phyloP scores from a whole-genome alignment of 164 flowering plant species.

The Nelumbo lutea region DNA sequence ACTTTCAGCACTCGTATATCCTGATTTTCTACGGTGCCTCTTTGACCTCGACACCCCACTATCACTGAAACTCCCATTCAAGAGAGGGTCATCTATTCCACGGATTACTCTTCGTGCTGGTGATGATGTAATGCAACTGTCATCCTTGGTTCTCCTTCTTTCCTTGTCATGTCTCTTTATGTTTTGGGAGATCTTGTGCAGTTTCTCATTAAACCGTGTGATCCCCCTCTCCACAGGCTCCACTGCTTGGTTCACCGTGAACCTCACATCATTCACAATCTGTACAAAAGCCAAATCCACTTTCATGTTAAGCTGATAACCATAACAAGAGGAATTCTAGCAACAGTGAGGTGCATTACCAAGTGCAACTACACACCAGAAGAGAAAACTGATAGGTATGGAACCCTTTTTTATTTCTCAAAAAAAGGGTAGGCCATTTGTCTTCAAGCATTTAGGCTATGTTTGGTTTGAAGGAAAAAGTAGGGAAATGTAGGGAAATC shows the following conservation, averaged over 20 bases:
- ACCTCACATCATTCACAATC: slow-evolving; percentile 93
- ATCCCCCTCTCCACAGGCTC: slow-evolving; percentile 92
- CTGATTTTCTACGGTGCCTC: slow-evolving; percentile 65
- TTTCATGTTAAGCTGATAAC: background rate
- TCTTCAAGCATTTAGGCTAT: too few relatives aligned
- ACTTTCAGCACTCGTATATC: slow-evolving; percentile 81
- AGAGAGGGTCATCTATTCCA: slow-evolving; percentile 94
- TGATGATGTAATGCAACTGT: slow-evolving; percentile 54
- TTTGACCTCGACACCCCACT: slow-evolving; percentile 58
- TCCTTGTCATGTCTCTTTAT: slow-evolving; percentile 75
- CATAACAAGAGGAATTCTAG: background rate
- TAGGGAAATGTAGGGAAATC: too few relatives aligned
- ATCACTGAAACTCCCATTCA: slow-evolving; percentile 82
- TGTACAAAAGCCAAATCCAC: slow-evolving; percentile 19
- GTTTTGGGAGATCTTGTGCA: slow-evolving; percentile 79
- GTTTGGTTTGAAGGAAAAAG: too few relatives aligned
- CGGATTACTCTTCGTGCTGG: slow-evolving; percentile 59
- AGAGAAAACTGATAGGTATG: too few relatives aligned
- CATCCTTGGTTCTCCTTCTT: slow-evolving; percentile 64
- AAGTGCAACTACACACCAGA: too few relatives aligned
- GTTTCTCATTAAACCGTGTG: slow-evolving; percentile 66
- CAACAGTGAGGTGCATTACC: too few relatives aligned
- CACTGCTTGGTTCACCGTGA: slow-evolving; percentile 85
- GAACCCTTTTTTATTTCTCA: too few relatives aligned
- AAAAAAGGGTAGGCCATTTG: too few relatives aligned